These are phyloP conservation scores for Suillus plorans DNA, from an alignment of 768 basidiomycete genomes.

Conservation along the genomic window DNA sequence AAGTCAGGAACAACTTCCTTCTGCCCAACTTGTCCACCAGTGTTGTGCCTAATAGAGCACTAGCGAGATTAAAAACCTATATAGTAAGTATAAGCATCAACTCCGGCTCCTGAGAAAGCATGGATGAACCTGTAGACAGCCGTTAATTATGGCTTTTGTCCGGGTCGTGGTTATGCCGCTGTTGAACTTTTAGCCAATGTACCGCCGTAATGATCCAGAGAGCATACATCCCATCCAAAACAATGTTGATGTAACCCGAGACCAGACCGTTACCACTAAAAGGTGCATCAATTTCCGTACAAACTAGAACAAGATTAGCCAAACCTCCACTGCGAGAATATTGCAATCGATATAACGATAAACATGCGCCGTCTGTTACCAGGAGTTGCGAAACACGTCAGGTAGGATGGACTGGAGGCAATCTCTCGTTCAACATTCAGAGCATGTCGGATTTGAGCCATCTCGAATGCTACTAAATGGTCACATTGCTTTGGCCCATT, in stretches of 20 bases:
- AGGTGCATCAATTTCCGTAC: not conserved
- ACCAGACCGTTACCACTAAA: slow-evolving; percentile 65
- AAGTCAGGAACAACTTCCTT: slow-evolving; percentile 64
- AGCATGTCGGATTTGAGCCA: slow-evolving; percentile 71
- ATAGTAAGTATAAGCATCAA: not conserved
- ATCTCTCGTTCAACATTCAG: slow-evolving; percentile 61
- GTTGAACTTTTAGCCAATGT: not conserved
- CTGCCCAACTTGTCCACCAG: slow-evolving; percentile 69
- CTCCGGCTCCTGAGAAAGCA: not conserved
- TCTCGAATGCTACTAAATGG: slow-evolving; percentile 49
- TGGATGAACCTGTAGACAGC: slow-evolving; percentile 49
- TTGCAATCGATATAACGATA: slow-evolving; percentile 62
- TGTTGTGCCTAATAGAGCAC: slow-evolving; percentile 59
- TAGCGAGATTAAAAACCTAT: slow-evolving; percentile 61
- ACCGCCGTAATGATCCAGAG: too few species aligned
- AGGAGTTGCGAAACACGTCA: slow-evolving; percentile 53
- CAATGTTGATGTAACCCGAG: slow-evolving; percentile 71
- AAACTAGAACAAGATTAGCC: slow-evolving; percentile 10
- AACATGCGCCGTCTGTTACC: slow-evolving; percentile 71
- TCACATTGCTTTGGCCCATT: slow-evolving; percentile 57
- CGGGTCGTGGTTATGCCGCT: slow-evolving; percentile 49
- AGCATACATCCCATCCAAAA: slow-evolving; percentile 52
- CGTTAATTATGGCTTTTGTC: slow-evolving; percentile 63
- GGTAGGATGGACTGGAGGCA: slow-evolving; percentile 46
- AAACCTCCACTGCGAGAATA: slow-evolving; percentile 77